These are phyloP conservation scores for Termitomyces sp. DNA, from an alignment of 768 basidiomycete species.

Conservation along the genomic window DNA sequence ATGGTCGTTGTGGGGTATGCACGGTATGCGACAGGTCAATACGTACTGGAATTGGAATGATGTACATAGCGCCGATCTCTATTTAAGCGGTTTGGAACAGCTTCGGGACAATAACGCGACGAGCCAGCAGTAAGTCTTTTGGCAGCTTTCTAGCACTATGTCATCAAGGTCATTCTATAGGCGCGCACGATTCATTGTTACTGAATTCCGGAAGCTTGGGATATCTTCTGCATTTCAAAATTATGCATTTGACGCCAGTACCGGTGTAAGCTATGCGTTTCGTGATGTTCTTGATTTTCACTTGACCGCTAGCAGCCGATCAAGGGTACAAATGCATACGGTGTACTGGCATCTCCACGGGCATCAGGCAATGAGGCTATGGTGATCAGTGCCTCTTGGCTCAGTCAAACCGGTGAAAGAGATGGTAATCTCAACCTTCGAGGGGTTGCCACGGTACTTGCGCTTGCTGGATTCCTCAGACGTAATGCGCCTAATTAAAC, in stretches of 20 bases:
- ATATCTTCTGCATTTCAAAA: constrained; percentile 62
- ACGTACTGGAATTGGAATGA: constrained; percentile 91
- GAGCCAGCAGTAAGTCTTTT: constrained; percentile 58
- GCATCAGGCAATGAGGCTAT: constrained; percentile 93
- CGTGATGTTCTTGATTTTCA: neutral
- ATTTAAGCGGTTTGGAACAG: constrained; percentile 62
- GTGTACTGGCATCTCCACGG: constrained; percentile 75
- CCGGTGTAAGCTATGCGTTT: constrained; percentile 39
- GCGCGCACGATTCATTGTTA: constrained; percentile 53
- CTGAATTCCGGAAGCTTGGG: constrained; percentile 72
- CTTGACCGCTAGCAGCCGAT: constrained; percentile 32
- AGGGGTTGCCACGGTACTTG: constrained; percentile 80
- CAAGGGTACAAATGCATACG: constrained; percentile 78
- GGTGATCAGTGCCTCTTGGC: constrained; percentile 88
- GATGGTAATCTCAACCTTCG: constrained; percentile 68
- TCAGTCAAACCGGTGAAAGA: constrained; percentile 58
- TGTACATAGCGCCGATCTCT: constrained; percentile 81
- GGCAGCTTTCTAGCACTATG: neutral
- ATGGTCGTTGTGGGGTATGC: neutral
- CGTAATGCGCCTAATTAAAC: constrained; percentile 37
- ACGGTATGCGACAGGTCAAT: constrained; percentile 54
- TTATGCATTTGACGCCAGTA: constrained; percentile 52
- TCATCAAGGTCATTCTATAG: constrained; percentile 30
- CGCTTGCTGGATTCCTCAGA: constrained; percentile 80
- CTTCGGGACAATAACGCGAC: constrained; percentile 60